Evolutionary conservation across 805 yeast species (phyloP), one percentile per base, ranked within the genome.

Genomic region (Hanseniaspora occidentalis): DNA sequence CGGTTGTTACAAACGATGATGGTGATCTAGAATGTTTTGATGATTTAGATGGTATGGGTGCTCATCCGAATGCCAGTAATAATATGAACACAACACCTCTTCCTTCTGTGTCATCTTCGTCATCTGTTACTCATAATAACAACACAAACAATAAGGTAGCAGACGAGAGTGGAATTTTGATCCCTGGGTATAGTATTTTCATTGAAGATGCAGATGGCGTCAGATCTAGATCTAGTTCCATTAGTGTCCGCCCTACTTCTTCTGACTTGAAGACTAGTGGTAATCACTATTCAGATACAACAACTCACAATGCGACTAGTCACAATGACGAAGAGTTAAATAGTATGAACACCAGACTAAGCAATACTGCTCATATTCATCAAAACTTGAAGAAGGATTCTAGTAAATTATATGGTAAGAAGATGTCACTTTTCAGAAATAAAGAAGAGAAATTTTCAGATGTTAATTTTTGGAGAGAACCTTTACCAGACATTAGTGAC

Each of bases 401-500:
- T 3, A 38, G 35, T 14, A 36, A 38, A 16, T 37, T 29, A 17
- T 20, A 37, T 14, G 41, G 38, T 18, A 27, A 35, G 3, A 42
- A 31, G 17, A 46, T 45, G 43, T 46, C 48, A 6, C 40, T 46
- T n/a, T 46, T 38, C 29, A 38, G 51, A 21, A 43, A 44, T n/a
- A 44, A 46, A 24, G 62, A 55, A 36, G 56, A 52, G 11, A 74
- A 73, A 46, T 92, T 66, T 57, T 83, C 84, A 6, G 98, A 92
- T 60, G 83, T 83, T 35, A 88, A 83, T 54, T 92, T 72, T 57
- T 92, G 98, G 98, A 67, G 95, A 47, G 89, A 79, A 39, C 94
- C 95, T 1, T 51, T 88, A 20, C 62, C 71, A 3, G 76, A 77
- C 45, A 51, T 81, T 19, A 72, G 73, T 43, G 83, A 77, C 42